phyloP scores from a whole-genome alignment of 495 filamentous ascomycete species.

The Aspergillus cristatus region DNA sequence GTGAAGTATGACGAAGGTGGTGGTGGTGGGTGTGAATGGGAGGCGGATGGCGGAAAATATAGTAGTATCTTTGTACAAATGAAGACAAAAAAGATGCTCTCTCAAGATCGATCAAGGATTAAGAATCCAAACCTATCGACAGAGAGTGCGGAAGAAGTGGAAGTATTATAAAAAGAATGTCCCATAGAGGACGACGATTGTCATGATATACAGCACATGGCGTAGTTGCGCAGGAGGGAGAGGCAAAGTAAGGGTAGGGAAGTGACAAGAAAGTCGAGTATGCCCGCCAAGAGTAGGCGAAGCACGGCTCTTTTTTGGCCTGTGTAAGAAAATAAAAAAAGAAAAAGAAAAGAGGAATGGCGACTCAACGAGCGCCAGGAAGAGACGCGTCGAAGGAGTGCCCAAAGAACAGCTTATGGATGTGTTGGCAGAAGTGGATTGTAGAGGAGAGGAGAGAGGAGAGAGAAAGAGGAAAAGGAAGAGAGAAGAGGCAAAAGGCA shows the following conservation, averaged over 20 bases:
- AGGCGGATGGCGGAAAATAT: conserved; percentile 6
- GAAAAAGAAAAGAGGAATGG: conserved; percentile 12
- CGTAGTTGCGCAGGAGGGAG: conserved; percentile 6
- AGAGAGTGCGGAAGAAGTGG: conserved; percentile 19
- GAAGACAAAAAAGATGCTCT: conserved; percentile 15
- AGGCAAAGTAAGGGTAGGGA: conserved; percentile 10
- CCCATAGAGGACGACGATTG: conserved; percentile 30
- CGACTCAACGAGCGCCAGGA: conserved; percentile 27
- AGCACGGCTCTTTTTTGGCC: conserved; percentile 11
- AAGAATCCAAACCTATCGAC: conserved; percentile 26
- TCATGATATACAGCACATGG: conserved; percentile 40
- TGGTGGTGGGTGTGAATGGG: conserved; percentile 1
- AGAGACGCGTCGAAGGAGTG: conserved; percentile 21
- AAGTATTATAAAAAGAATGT: conserved; percentile 17
- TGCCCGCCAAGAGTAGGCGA: conserved; percentile 17
- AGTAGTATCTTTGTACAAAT: conserved; percentile 12
- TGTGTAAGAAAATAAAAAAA: conserved; percentile 7
- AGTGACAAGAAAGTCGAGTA: conserved; percentile 21
- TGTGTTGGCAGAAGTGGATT: conserved; percentile 18
- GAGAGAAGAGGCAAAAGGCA: conserved; percentile 10
- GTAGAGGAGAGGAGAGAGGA: conserved; percentile 11
- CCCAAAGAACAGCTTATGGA: no score
- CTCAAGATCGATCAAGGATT: conserved; percentile 26
- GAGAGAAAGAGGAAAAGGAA: conserved; percentile 15
- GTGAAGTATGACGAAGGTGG: conserved; percentile 1